phyloP scores from a whole-genome alignment of 148 eudicot species.

The Camellia lanceoleosa region DNA sequence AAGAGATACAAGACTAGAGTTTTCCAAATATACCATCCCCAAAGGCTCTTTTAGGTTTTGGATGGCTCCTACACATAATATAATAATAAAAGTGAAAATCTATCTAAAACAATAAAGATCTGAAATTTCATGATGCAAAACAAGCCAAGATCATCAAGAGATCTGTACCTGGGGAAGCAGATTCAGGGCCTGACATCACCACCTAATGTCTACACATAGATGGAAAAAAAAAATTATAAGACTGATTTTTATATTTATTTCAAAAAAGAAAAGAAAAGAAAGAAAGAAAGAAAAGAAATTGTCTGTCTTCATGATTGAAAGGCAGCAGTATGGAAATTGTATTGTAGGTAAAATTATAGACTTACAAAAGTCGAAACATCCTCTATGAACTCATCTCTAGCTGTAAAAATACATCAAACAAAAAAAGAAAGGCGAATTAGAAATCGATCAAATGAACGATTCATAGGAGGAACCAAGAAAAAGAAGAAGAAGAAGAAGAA shows the following conservation, averaged over 20 bases:
- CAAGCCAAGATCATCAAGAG: neutral
- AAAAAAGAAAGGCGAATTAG: neutral
- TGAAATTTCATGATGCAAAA: neutral
- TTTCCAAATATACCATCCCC: constrained; percentile 47
- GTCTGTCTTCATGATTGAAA: neutral
- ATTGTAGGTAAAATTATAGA: neutral
- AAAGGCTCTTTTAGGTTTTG: constrained; percentile 49
- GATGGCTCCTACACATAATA: constrained; percentile 43
- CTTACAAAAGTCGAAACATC: constrained; percentile 63
- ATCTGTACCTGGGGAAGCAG: constrained; percentile 62
- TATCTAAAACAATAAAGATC: neutral
- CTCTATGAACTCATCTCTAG: constrained; percentile 36
- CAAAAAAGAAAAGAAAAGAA: no score
- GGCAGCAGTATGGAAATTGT: neutral
- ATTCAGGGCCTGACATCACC: constrained; percentile 51
- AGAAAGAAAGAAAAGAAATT: no score
- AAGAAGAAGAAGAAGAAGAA: no score
- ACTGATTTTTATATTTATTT: neutral
- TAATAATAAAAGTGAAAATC: neutral
- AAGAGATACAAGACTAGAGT: constrained; percentile 21
- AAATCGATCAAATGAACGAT: neutral
- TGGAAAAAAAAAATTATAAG: constrained; percentile 1
- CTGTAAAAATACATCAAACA: constrained; percentile 28
- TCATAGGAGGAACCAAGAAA: neutral
- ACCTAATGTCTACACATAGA: constrained; percentile 43